Evolutionary conservation across 2,329 filamentous ascomycete species (phyloP), one percentile per base, ranked within the genome.

Genomic region (Aspergillus sp.): DNA sequence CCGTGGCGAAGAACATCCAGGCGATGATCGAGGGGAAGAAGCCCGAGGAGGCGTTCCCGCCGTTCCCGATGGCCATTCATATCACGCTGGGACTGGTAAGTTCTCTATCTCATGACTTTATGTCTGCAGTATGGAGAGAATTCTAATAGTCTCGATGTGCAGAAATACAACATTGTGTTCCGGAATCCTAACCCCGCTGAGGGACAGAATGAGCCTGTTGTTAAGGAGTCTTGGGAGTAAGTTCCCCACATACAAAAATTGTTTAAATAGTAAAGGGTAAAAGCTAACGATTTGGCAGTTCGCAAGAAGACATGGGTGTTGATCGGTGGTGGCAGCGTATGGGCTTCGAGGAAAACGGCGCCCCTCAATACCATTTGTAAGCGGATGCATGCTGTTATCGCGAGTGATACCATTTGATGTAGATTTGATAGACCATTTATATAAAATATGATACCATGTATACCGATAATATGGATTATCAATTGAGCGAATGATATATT

Each of bases 81-180:
- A 60, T 76, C 15, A 73, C 73, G 1, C 60, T 76, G 10, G 73
- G 73, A 44, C 66, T 74, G 68, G 73, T 75, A 59, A 53, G 72
- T 68, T 13, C 8, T 39, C 36, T 42, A 48, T 48, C 11, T 30
- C 27, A 58, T 67, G 41, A 67, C 19, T 21, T 3, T 1, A 23
- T 32, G 3, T 23, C 30, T 19, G 7, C 5, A n/a, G 2, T 11
- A 15, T 15, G 32, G 4, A 36, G 32, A 6, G 13, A 8, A 1
- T 50, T 30, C 38, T 41, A n/a, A 53, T 30, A 1, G 2, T 1
- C 3, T 19, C n/a, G 23, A 11, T 2, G 32, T 3, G 3, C 36
- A 77, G 75, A 74, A 72, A 70, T 66, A 72, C 19, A 76, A 77
- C 52, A 67, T 77, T 19, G 64, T 75, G 8, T 77, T 77, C 66